Conservation (phyloP, 495 filamentous ascomycete genomes). For the Xylaria bambusicola region DNA sequence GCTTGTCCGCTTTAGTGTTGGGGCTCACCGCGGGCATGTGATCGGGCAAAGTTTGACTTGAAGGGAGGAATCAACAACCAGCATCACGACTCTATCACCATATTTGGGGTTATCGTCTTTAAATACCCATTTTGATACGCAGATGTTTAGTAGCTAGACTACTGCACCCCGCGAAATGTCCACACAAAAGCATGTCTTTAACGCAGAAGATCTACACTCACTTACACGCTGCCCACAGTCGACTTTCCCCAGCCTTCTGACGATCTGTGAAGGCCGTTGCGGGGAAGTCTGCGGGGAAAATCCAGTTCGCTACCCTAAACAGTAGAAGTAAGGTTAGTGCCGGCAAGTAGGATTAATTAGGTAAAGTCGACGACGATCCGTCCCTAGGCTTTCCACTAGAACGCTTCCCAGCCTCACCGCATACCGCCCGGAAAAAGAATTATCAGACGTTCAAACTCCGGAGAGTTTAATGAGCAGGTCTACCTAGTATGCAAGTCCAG, state of each 20-base stretch:
- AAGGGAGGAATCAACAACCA: not conserved
- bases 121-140: not conserved
- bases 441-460: no score
- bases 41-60: not conserved
- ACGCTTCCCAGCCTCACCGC: no score
- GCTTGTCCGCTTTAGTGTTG: no score
- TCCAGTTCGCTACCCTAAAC: not conserved
- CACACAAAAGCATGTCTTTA: not conserved
- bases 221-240: not conserved
- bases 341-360: not conserved
- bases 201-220: not conserved
- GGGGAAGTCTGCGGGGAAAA: slow-evolving; percentile 12
- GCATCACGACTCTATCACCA: no score
- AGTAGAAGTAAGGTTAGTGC: no score
- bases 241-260: slow-evolving; percentile 6
- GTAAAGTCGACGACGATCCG: not conserved
- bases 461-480: no score
- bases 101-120: not conserved
- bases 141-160: not conserved
- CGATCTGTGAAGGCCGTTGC: not conserved
- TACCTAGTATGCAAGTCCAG: no score
- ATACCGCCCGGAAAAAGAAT: no score
- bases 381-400: not conserved
- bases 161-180: not conserved
- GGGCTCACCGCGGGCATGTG: no score